Evolutionary conservation across 257 asterid genomes (phyloP).

Genomic region (Salvia splendens): DNA sequence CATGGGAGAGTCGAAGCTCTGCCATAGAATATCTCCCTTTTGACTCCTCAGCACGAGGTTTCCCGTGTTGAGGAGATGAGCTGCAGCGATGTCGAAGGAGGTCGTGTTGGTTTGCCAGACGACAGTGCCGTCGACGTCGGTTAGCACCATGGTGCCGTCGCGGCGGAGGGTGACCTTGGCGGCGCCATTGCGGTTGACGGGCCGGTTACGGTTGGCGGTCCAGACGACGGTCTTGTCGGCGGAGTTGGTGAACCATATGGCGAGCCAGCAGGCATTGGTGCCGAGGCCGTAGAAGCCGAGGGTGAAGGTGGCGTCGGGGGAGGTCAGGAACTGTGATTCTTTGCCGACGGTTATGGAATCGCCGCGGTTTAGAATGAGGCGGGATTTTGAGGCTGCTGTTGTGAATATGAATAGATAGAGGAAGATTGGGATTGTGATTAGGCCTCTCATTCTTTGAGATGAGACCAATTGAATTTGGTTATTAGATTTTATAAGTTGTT

Average conservation of each 20-base stretch:
- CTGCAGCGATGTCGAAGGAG: constrained; percentile 37
- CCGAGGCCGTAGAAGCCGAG: constrained; percentile 58
- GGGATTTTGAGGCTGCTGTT: constrained; percentile 33
- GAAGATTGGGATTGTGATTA: constrained; percentile 16
- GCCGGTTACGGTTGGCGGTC: constrained; percentile 64
- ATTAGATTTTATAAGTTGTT: too few species aligned
- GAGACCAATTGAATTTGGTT: too few species aligned
- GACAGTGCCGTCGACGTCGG: constrained; percentile 45
- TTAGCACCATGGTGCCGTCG: constrained; percentile 51
- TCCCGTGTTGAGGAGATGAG: constrained; percentile 54
- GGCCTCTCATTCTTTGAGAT: constrained; percentile 31
- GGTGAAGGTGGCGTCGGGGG: constrained; percentile 55
- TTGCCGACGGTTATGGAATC: constrained; percentile 49
- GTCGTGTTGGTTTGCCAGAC: constrained; percentile 55
- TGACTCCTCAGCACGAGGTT: constrained; percentile 52
- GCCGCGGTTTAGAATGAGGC: constrained; percentile 35
- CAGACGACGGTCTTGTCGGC: constrained; percentile 58
- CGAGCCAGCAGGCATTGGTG: constrained; percentile 63
- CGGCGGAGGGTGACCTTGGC: constrained; percentile 25
- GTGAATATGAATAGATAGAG: constrained; percentile 15
- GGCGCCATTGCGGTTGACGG: constrained; percentile 57
- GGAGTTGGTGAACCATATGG: constrained; percentile 71
- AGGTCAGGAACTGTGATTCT: constrained; percentile 43
- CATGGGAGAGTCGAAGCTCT: constrained; percentile 63
- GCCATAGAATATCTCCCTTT: constrained; percentile 52